These are phyloP conservation scores for Aureobasidium pullulans DNA, from an alignment of 2,329 filamentous ascomycete genomes.

Conservation along the genomic window DNA sequence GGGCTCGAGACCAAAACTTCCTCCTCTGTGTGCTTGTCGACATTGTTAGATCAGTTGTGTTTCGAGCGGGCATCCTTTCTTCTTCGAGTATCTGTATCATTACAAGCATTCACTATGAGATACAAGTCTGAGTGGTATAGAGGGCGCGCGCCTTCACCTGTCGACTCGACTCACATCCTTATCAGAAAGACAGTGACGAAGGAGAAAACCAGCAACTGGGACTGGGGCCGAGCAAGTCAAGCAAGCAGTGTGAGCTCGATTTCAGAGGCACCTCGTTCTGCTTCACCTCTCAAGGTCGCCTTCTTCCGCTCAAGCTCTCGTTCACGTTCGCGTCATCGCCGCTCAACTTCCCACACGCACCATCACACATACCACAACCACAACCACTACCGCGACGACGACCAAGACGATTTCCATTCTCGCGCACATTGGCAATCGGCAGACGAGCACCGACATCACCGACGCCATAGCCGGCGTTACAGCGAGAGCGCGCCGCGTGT, in stretches of 20 bases:
- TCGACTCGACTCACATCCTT: not conserved
- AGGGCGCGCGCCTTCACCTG: not conserved
- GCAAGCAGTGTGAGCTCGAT: slow-evolving; percentile 3
- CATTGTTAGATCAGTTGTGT: not conserved
- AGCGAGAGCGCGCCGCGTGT: not conserved
- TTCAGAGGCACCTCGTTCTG: not conserved
- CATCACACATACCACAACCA: not conserved
- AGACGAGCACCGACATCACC: not conserved
- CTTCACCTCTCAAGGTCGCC: not conserved
- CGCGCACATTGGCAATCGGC: not conserved
- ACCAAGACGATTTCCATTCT: not conserved
- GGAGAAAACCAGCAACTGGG: slow-evolving; percentile 1
- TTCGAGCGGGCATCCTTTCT: not conserved
- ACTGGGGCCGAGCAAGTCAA: not conserved
- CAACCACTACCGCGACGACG: too few species aligned
- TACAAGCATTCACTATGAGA: not conserved
- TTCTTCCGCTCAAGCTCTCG: not conserved
- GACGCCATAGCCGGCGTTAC: not conserved
- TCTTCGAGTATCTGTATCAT: not conserved
- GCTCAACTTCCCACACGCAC: not conserved
- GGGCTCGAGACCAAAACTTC: not conserved
- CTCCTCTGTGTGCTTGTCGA: too few species aligned
- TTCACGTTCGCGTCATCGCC: not conserved
- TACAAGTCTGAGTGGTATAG: not conserved
- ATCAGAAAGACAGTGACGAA: slow-evolving; percentile 7